Evolutionary conservation across 495 filamentous ascomycete species (phyloP), one percentile per base, ranked within the genome.

Genomic region (Xylaria nigripes): DNA sequence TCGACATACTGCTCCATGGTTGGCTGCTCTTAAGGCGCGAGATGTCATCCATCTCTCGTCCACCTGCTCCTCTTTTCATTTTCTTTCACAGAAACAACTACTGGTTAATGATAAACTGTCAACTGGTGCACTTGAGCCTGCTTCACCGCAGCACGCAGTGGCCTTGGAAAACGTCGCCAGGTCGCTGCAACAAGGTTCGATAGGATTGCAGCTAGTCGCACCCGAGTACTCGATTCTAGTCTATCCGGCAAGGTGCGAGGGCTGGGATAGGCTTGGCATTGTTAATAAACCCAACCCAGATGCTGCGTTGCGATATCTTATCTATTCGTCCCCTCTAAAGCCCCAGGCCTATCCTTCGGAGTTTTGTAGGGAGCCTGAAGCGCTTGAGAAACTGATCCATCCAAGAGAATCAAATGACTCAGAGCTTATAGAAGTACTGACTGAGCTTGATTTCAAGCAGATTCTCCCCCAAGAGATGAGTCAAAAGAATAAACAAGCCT

Each of bases 221-320:
- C 40, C 60, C 7, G 45, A 65, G 2, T 75, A 60, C 50, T 73
- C 64, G 24, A 60, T 76, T 29, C 54, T 76, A 5, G 51, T 75
- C 1, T 75, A 72, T 51, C 68, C 74, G 23, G 56, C 67, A 7
- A 65, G 64, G 7, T 72, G 69, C 48, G 62, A 71, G 2, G 64
- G 62, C 1, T 76, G 74, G 72, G 61, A 65, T 23, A 45, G 44
- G 18, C 57, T 67, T 9, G 27, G 40, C 13, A 38, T 61, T 3
- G 51, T 56, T 12, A 63, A 65, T 21, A 56, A 61, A 21, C 4
- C 56, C 13, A 57, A 54, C 23, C 51, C 62, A 10, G 65, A 58
- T 30, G 56, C 57, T 13, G 25, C 56, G 15, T 66, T 76, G 22
- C 57, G 64, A 8, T 69, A 71, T 49, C 43, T 67, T 13, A 68